Base-by-base conservation (phyloP, 345 rosid species). In the Rhodamnia rubescens region DNA sequence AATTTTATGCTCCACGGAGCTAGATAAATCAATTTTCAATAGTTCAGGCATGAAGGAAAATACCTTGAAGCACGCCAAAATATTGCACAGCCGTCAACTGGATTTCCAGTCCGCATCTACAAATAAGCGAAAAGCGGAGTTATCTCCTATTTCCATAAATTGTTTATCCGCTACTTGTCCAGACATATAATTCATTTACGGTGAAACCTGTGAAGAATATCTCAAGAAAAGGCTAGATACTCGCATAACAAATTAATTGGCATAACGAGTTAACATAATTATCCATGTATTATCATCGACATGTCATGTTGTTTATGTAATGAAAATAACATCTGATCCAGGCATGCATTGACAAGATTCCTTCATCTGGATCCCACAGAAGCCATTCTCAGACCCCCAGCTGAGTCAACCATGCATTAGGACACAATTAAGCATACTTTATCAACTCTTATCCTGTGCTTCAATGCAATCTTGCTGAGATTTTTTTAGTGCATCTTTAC, bases 61-160 rank as follows among this genome's bases (percentile, higher is more conserved):
- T 86, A 95, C 99, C 96, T 95, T 75, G 96, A 94, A 29, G 93
- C 87, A 89, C 92, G 94, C 99, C 99, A 97, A 92, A 97, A 97
- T 81, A 96, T 88, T 85, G 99, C 98, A 93, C 99, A 97, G 47
- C 99, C 99, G 88, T 97, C 99, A 90, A 96, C 85, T 40, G 99
- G 96, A 82, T 87, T 91, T 83, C 98, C 98, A 54, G 98, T 97
- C 86, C 99, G 94, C 99, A 97, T 96, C 99, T 97, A 90, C 86
- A 88, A 83, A 87, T 69, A 47, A 69, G 26, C 6, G 10, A 69
- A 69, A 18, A 18, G 47, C 3, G 7, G 47, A 69, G 47, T 69
- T 36, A 69, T 36, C 13, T 36, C 47, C 24, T 8, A 16, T 69
- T 69, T 69, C 78, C 47, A 36, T 8, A 69, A 36, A 69, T 18